Base-by-base conservation (phyloP, 371 early-diverging fungal genomes). In the Gilbertella persicaria region DNA sequence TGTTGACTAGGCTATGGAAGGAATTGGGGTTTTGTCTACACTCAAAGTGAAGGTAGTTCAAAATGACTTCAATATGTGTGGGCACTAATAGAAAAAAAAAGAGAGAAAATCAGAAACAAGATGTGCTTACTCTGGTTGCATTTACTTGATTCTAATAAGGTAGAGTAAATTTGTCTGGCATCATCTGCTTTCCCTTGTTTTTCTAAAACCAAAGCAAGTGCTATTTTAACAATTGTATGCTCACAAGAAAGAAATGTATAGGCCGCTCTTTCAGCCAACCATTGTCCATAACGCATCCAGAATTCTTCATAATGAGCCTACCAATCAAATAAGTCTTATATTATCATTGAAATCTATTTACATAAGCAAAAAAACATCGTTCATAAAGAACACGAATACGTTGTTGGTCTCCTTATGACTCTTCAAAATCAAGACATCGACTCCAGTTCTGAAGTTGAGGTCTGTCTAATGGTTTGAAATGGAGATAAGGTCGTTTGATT, bases 401-500 rank as follows among this genome's bases (percentile, higher is more conserved):
- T 16, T 66, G 55, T 12, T 62, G 53, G 43, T 85, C 78, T 0
- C 76, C 77, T 43, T 76, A 70, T 5, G 63, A 37, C 48, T 89
- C 87, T 43, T 87, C 86, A 69, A 85, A 89, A 53, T 85, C 86
- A 29, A 89, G 75, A 44, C 87, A 89, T 51, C 74, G 67, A 23
- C 82, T 66, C 89, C 89, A 89, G 50, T 85, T 86, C 23, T 58
- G 58, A 5, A 89, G 61, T 55, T 87, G 87, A 8, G 71, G 67
- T 45, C 80, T 68, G 59, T 89, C 89, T 53, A 89, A 69, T 1
- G 87, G 85, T 43, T 86, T 89, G 16, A 89, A 82, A 62, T 89
- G 89, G 63, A 89, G 87, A 65, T 89, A 89, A 13, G 87, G 73
- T 21, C 89, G 75, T 60, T 86, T 87, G 55, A 89, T 87, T 62